These are phyloP conservation scores for Penicillium riverlandense DNA, from an alignment of 495 filamentous ascomycete species.

Conservation along the genomic window DNA sequence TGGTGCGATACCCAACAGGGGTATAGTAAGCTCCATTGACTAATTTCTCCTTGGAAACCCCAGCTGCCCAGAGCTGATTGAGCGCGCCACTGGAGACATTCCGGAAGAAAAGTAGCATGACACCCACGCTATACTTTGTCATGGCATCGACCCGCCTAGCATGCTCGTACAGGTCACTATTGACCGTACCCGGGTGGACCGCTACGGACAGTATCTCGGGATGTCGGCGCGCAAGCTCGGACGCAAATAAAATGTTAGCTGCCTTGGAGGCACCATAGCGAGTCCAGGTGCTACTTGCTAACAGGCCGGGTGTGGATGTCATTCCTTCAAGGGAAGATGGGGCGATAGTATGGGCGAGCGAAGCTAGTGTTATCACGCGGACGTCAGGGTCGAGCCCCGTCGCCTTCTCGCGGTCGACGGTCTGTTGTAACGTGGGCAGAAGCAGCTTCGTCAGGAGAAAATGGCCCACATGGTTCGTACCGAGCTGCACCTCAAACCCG, in stretches of 20 bases:
- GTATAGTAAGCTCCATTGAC: slow-evolving; percentile 50
- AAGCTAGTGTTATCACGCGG: slow-evolving; percentile 16
- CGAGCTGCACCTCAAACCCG: slow-evolving; percentile 67
- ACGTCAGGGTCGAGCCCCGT: slow-evolving; percentile 13
- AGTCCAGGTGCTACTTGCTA: slow-evolving; percentile 25
- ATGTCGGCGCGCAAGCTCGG: slow-evolving; percentile 51
- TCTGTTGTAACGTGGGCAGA: slow-evolving; percentile 48
- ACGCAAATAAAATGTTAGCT: slow-evolving; percentile 59
- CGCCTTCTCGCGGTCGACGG: slow-evolving; percentile 25
- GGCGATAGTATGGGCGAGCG: slow-evolving; percentile 40
- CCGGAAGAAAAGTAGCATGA: slow-evolving; percentile 16
- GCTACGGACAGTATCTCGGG: slow-evolving; percentile 48
- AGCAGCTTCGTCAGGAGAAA: slow-evolving; percentile 59
- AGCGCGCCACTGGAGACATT: slow-evolving; percentile 40
- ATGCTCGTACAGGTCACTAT: slow-evolving; percentile 43
- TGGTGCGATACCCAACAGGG: slow-evolving; percentile 41
- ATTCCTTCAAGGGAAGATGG: slow-evolving; percentile 43
- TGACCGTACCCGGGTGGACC: slow-evolving; percentile 61
- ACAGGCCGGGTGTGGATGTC: slow-evolving; percentile 33
- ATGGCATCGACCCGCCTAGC: slow-evolving; percentile 20
- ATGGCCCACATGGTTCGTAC: slow-evolving; percentile 48
- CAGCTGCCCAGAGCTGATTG: slow-evolving; percentile 57
- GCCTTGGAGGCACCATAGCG: slow-evolving; percentile 64
- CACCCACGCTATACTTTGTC: slow-evolving; percentile 12
- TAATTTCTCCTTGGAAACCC: slow-evolving; percentile 22